Conservation (phyloP, 225 moss, liverwort and hornwort genomes). For the Bryum argenteum region DNA sequence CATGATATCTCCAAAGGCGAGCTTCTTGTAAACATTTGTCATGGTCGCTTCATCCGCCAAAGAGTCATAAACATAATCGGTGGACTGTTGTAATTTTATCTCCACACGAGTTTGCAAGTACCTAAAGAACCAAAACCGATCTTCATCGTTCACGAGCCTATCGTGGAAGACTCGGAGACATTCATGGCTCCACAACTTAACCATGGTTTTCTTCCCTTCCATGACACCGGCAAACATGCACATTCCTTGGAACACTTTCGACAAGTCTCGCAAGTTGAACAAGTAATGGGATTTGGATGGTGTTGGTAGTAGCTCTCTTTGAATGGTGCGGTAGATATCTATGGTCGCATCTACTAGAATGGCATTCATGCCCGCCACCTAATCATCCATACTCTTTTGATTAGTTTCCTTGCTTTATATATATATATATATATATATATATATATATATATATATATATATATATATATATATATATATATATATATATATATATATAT, state of each 20-base stretch:
- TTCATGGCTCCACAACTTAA: slow-evolving; percentile 87
- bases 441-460: too few relatives aligned
- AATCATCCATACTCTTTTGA: too few relatives aligned
- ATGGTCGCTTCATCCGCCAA: slow-evolving; percentile 51
- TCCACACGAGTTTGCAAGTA: slow-evolving; percentile 56
- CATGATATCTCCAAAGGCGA: slow-evolving; percentile 89
- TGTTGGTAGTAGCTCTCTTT: slow-evolving; percentile 73
- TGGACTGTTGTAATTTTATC: slow-evolving; percentile 46
- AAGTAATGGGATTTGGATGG: slow-evolving; percentile 80
- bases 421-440: too few relatives aligned
- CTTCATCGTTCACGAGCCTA: slow-evolving; percentile 69
- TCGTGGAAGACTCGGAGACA: slow-evolving; percentile 77
- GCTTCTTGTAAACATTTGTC: slow-evolving; percentile 49
- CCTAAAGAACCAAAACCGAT: slow-evolving; percentile 68
- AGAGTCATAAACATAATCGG: slow-evolving; percentile 58
- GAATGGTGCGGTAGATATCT: slow-evolving; percentile 76
- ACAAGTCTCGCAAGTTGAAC: slow-evolving; percentile 80
- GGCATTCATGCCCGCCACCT: slow-evolving; percentile 56
- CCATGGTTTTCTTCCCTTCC: slow-evolving; percentile 73
- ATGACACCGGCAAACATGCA: slow-evolving; percentile 73
- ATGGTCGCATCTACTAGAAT: slow-evolving; percentile 61
- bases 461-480: too few relatives aligned
- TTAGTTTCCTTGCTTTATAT: too few relatives aligned
- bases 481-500: too few relatives aligned
- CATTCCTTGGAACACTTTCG: slow-evolving; percentile 81